phyloP scores from a whole-genome alignment of 495 filamentous ascomycete genomes.

The Usnea hakonensis region DNA sequence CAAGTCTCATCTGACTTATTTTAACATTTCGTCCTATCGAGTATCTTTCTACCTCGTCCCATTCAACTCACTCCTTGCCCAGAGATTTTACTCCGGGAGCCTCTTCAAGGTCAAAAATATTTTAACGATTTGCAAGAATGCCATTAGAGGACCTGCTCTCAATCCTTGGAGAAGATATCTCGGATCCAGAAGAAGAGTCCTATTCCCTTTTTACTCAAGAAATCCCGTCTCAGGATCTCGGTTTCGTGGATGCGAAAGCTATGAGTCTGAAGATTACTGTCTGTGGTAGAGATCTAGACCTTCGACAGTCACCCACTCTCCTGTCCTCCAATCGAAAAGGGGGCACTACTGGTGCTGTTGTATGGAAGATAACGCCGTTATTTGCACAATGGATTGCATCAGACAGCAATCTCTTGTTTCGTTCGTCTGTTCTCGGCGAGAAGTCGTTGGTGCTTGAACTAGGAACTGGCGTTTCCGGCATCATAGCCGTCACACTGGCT shows the following conservation, averaged over 20 bases:
- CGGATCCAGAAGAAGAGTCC: slow-evolving; percentile 66
- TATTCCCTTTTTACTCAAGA: slow-evolving; percentile 75
- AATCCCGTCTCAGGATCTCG: slow-evolving; percentile 69
- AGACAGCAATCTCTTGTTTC: slow-evolving; percentile 57
- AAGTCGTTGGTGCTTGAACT: slow-evolving; percentile 66
- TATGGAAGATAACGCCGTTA: slow-evolving; percentile 88
- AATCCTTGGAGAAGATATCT: slow-evolving; percentile 36
- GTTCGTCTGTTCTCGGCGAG: slow-evolving; percentile 42
- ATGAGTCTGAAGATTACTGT: slow-evolving; percentile 59
- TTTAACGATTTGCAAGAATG: neutral
- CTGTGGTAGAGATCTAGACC: slow-evolving; percentile 59
- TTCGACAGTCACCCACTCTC: slow-evolving; percentile 78
- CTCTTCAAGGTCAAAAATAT: neutral
- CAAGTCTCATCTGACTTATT: too few relatives aligned
- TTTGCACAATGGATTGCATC: slow-evolving; percentile 75
- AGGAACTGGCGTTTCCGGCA: slow-evolving; percentile 75
- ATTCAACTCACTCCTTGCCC: neutral
- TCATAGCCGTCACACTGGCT: slow-evolving; percentile 60
- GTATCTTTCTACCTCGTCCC: neutral
- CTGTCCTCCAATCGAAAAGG: slow-evolving; percentile 67
- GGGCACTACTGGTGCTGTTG: slow-evolving; percentile 87
- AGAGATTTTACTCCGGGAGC: neutral
- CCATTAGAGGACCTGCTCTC: slow-evolving; percentile 17
- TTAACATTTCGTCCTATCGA: neutral
- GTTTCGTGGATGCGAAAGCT: slow-evolving; percentile 70